A percentile compares a stretch with the other conserved stretches of the same genome.
Conservation (phyloP, 169 alveolate genomes). For the Plasmodium vivax region DNA sequence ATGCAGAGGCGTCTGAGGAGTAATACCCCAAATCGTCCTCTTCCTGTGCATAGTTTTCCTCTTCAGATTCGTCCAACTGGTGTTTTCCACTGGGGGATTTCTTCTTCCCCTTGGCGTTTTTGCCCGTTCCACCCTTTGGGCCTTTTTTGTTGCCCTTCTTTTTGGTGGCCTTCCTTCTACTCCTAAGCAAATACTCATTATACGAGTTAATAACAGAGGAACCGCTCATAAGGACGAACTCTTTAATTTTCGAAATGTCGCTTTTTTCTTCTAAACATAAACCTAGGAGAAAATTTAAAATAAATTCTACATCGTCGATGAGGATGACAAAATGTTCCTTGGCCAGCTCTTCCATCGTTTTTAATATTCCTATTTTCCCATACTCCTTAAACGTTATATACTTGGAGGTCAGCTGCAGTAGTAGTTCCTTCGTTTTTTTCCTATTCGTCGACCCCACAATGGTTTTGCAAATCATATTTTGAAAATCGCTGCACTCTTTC, state of each 20-base stretch:
- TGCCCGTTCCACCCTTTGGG: not conserved
- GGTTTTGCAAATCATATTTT: conserved; percentile 53
- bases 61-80: not conserved
- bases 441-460: conserved; percentile 15
- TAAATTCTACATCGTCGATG: conserved; percentile 60
- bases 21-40: not conserved
- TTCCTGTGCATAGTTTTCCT: not conserved
- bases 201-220: conserved; percentile 35
- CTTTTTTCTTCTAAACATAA: conserved; percentile 67
- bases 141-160: not conserved
- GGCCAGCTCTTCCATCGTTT: conserved; percentile 40
- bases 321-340: conserved; percentile 9
- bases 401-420: conserved; percentile 56
- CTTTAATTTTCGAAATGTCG: conserved; percentile 57
- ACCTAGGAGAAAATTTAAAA: conserved; percentile 70
- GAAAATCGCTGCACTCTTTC: conserved; percentile 62
- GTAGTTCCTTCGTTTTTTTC: conserved; percentile 30
- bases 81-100: not conserved
- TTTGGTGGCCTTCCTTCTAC: conserved; percentile 1
- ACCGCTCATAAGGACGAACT: conserved; percentile 47
- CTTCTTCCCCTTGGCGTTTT: conserved; percentile 6
- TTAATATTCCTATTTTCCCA: conserved; percentile 69
- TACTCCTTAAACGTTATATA: conserved; percentile 67
- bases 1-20: not conserved
- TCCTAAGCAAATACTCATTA: conserved; percentile 16